These are phyloP conservation scores for Groenewaldozyma auringiensis DNA, from an alignment of 1,139 yeast genomes.

Conservation along the genomic window DNA sequence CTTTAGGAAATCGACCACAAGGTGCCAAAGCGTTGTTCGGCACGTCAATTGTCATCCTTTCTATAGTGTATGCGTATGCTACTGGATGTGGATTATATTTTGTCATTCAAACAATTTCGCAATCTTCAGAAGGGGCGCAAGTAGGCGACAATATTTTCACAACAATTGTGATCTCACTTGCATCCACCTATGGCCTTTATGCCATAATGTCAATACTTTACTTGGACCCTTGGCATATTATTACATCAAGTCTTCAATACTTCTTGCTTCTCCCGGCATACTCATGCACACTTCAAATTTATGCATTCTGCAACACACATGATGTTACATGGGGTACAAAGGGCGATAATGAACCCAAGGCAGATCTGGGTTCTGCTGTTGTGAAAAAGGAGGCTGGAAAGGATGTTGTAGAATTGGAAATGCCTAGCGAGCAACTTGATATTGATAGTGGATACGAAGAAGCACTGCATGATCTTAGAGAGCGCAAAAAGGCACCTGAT, in stretches of 20 bases:
- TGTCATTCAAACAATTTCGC: conserved; percentile 49
- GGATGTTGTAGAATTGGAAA: conserved; percentile 69
- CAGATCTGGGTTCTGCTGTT: conserved; percentile 58
- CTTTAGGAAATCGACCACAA: conserved; percentile 95
- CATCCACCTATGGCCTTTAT: conserved; percentile 85
- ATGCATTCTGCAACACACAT: conserved; percentile 87
- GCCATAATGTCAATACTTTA: conserved; percentile 70
- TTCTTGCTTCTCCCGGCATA: conserved; percentile 85
- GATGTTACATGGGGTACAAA: conserved; percentile 88
- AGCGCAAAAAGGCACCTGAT: conserved; percentile 49
- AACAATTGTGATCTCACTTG: conserved; percentile 69
- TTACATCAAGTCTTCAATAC: conserved; percentile 79
- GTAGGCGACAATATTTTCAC: conserved; percentile 46
- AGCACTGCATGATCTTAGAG: conserved; percentile 63
- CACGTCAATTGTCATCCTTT: conserved; percentile 59
- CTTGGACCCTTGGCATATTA: conserved; percentile 90
- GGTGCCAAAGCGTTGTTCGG: conserved; percentile 73
- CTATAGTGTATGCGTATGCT: conserved; percentile 75
- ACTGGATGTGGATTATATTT: conserved; percentile 76
- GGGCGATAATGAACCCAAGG: conserved; percentile 55
- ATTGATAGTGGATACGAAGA: conserved; percentile 82
- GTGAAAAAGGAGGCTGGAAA: conserved; percentile 48
- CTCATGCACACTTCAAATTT: conserved; percentile 83
- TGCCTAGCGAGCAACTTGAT: conserved; percentile 83
- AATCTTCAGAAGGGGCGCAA: conserved; percentile 35